Conservation (phyloP, 805 yeast genomes). For the Kazachstania psychrophila region DNA sequence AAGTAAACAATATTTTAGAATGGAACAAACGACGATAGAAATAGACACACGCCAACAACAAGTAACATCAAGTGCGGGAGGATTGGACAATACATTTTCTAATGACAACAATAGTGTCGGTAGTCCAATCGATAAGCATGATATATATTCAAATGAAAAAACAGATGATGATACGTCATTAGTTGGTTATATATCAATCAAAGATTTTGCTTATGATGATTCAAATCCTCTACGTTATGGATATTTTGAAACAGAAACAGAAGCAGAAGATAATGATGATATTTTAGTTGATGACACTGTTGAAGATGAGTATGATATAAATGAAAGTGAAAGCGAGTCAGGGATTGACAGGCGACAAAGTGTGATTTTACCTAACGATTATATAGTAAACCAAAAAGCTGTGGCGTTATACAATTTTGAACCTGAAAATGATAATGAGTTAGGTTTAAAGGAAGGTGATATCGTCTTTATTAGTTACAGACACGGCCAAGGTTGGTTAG, state of each 20-base stretch:
- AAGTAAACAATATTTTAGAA: no score
- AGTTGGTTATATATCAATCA: constrained; percentile 40
- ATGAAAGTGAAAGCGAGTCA: constrained; percentile 11
- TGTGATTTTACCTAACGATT: constrained; percentile 26
- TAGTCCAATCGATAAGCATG: not conserved
- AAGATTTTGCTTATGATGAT: constrained; percentile 74
- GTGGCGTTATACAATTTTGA: constrained; percentile 80
- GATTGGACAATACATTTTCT: no score
- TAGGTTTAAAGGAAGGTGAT: constrained; percentile 71
- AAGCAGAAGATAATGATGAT: constrained; percentile 4
- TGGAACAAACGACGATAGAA: no score
- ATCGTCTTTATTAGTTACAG: constrained; percentile 75
- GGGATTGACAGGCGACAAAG: constrained; percentile 25
- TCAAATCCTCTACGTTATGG: constrained; percentile 68
- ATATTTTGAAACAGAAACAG: constrained; percentile 28
- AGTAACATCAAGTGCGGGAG: no score
- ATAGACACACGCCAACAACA: no score
- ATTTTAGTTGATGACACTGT: not conserved
- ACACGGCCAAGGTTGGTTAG: constrained; percentile 98
- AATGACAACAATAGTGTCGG: not conserved
- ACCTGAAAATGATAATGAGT: constrained; percentile 93
- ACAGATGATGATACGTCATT: constrained; percentile 4
- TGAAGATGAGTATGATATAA: constrained; percentile 4
- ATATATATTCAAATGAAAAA: not conserved
- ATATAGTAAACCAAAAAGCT: constrained; percentile 48